Base-by-base conservation (phyloP, 2,329 filamentous ascomycete genomes). In the Pyricularia grisea region DNA sequence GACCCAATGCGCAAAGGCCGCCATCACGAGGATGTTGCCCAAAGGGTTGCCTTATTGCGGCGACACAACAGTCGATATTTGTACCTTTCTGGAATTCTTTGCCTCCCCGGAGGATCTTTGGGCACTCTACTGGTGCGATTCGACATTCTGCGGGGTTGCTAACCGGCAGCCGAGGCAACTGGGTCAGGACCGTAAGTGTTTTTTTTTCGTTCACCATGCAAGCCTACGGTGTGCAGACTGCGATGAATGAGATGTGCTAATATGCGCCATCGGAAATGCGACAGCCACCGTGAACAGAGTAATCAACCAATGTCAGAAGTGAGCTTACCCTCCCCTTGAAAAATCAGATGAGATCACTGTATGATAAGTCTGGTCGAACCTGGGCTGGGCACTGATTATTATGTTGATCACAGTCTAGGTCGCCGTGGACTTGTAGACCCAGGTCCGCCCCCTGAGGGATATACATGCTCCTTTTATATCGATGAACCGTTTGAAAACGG, bases 71-170 rank as follows among this genome's bases (percentile, higher is more conserved):
- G 36, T 42, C 2, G 68, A 66, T 12, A 63, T 67, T 65, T 71
- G 72, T 63, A 36, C 67, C 4, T 25, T 63, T 14, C 67, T 72
- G 42, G 68, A 70, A 0, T 60, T 30, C 6, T 20, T 30, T 11
- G 60, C 28, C 4, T 60, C 75, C 36, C 73, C 74, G 67, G 73
- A 73, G 30, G 73, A 77, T 61, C 77, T 86, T 12, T 81, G 79
- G 78, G 73, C 76, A 60, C 76, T 86, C 27, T 87, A 87, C 73
- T 83, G 83, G 74, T 86, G 85, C 74, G 83, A 86, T 73, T 78
- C 80, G 66, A 79, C 78, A 67, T 78, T 78, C 66, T 87, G 84
- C 73, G 84, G 84, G 31, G 82, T 86, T 64, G 76, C 78, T 70
- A 78, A 78, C 63, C 71, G 74, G 28, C 70, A 72, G 66, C 67